Evolutionary conservation across 345 rosid species (phyloP), one percentile per base, ranked within the genome.

Genomic region (Lepidium africanum): DNA sequence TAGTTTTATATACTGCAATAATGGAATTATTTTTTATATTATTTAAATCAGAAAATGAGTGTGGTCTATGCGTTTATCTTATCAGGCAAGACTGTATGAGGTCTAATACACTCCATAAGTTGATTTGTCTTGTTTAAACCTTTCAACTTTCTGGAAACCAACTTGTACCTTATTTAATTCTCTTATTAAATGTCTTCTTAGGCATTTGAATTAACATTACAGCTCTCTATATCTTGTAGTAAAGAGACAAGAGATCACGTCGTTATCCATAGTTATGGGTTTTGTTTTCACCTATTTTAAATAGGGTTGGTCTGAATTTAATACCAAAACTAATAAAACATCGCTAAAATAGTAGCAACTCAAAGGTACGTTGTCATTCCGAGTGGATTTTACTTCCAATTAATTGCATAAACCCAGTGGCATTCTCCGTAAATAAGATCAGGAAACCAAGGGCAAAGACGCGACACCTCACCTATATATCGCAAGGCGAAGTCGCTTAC

Each of bases 401-500:
- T 2, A 13, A 36, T 57, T 33, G 35, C 14, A 32, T 39, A 16
- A 41, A 35, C 43, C n/a, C 41, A 10, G 17, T 64, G 65, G 76
- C 71, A 64, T 35, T 65, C 37, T 10, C 38, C 1, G 65, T 65
- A 65, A 63, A 0, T 35, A 42, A 46, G 1, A 30, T 38, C n/a
- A 38, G 30, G 1, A 56, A 65, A 16, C 62, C 45, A 48, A 39
- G 65, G 71, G 65, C 38, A 57, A 39, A 48, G 19, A 4, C n/a
- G 27, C 16, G 19, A 14, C 35, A 61, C 3, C 3, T 30, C 17
- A 61, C 40, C 70, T 74, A 67, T 74, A 68, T 67, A 74, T 67
- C 3, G 32, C 40, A 48, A 65, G 48, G 41, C 30, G 2, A 67
- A 45, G 57, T 58, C 27, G n/a, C 42, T 59, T 52, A 2, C 62